Conservation (phyloP, 2,329 filamentous ascomycete species). For the Lachnellula cervina region DNA sequence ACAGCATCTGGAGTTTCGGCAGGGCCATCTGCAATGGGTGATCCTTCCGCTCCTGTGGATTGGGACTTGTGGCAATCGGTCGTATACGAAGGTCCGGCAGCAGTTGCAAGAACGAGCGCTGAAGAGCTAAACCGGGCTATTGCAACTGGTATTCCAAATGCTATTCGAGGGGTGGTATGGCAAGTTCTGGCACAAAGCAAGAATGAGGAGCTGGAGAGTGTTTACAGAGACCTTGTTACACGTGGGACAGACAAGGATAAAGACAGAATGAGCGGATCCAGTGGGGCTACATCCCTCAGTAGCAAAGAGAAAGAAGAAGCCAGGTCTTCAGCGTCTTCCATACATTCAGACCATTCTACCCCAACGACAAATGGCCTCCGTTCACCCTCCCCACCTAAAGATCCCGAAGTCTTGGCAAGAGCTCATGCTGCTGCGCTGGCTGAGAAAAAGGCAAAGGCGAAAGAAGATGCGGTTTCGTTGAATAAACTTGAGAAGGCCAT, state of each 20-base stretch:
- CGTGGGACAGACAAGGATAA: slow-evolving; percentile 79
- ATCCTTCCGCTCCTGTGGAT: slow-evolving; percentile 70
- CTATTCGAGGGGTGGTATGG: slow-evolving; percentile 97
- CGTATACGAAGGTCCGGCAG: slow-evolving; percentile 88
- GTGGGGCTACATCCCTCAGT: slow-evolving; percentile 41
- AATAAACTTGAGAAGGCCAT: slow-evolving; percentile 88
- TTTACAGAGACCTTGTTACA: slow-evolving; percentile 77
- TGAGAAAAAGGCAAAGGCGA: slow-evolving; percentile 71
- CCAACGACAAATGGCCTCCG: slow-evolving; percentile 50
- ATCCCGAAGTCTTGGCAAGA: slow-evolving; percentile 59
- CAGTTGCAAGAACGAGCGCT: slow-evolving; percentile 79
- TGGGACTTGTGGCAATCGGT: slow-evolving; percentile 98
- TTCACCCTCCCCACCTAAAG: slow-evolving; percentile 54
- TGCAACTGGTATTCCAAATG: slow-evolving; percentile 86
- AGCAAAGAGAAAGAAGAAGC: slow-evolving; percentile 63
- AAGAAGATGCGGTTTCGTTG: slow-evolving; percentile 69
- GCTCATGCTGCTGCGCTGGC: slow-evolving; percentile 58
- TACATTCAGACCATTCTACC: slow-evolving; percentile 71
- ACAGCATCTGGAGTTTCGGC: slow-evolving; percentile 78
- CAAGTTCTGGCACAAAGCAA: slow-evolving; percentile 95
- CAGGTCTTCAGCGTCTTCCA: slow-evolving; percentile 76
- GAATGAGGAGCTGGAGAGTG: slow-evolving; percentile 78
- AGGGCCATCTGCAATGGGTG: slow-evolving; percentile 64
- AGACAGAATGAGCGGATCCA: slow-evolving; percentile 46
- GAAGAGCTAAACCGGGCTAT: slow-evolving; percentile 90